Evolutionary conservation across 495 filamentous ascomycete species (phyloP).

Genomic region (Letharia columbiana): DNA sequence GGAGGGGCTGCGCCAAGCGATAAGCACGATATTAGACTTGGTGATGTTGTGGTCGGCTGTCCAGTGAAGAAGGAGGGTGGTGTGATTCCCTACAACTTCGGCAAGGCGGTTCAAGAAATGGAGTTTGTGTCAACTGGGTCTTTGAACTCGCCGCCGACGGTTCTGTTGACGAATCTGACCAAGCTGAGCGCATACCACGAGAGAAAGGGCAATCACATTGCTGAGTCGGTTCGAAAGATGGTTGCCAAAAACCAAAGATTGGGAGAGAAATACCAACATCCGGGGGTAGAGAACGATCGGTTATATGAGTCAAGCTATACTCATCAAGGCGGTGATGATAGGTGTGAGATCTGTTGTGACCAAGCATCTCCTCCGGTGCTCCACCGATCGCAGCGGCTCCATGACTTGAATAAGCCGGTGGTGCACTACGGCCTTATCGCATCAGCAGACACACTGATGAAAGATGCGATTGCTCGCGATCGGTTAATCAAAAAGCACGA

Average conservation of each 20-base stretch:
- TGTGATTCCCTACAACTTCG: conserved; percentile 1
- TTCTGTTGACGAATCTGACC: conserved; percentile 28
- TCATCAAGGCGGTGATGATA: conserved; percentile 20
- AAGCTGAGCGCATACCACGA: conserved; percentile 27
- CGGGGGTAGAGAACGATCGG: conserved; percentile 24
- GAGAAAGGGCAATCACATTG: conserved; percentile 15
- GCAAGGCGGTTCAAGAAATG: conserved; percentile 1
- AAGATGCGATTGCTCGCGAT: too few relatives aligned
- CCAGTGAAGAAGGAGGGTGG: conserved; percentile 19
- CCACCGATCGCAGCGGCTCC: conserved; percentile 20
- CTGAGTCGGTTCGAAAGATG: conserved; percentile 22
- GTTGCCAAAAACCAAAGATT: conserved; percentile 24
- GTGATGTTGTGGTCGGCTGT: conserved; percentile 33
- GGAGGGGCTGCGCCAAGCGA: conserved; percentile 34
- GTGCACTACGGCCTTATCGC: too few relatives aligned
- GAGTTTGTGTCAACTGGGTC: conserved; percentile 12
- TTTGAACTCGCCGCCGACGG: conserved; percentile 28
- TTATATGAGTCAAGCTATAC: conserved; percentile 30
- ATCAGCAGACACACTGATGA: too few relatives aligned
- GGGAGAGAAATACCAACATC: conserved; percentile 20
- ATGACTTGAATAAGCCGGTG: conserved; percentile 16
- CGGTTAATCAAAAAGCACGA: too few relatives aligned
- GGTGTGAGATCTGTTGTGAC: conserved; percentile 16
- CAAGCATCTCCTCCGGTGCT: conserved; percentile 17
- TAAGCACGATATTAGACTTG: conserved; percentile 23